Evolutionary conservation across 331 rosid genomes (phyloP), one percentile per base, ranked within the genome.

Genomic region (Malus hybrid): DNA sequence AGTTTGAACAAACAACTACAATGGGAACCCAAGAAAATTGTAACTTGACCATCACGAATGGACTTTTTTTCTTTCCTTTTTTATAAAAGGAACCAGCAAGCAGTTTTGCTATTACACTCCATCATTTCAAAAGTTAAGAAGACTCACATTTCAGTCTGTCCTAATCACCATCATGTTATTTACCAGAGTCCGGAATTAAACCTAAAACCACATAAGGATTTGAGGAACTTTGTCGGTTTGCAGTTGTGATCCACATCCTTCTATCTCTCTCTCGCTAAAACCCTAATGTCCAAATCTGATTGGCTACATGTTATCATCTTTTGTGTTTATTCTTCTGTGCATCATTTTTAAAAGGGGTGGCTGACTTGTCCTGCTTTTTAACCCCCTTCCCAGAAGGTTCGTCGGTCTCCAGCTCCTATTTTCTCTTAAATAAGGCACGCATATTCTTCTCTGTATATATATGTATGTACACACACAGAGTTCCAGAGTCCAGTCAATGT

Each of bases 331-430:
- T 24, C 24, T 24, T 24, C 1, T 10, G 5, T 42, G 48, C 1
- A 10, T 10, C 5, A 42, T 42, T 42, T 42, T 42, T 1, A 6
- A 42, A 55, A 10, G 24, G 14, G 36, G 22, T 24, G 66, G 53
- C 5, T 22, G 63, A 12, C 50, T 44, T 4, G 50, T 44, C 15
- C 50, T 10, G 5, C 14, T 44, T 4, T 16, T 14, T 3, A 2
- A 74, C 8, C 30, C 20, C 28, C 3, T 75, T 75, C 76, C 52
- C 32, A 36, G 80, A 69, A 70, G 50, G 39, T 62, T 78, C 78
- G 60, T 72, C 22, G 7, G 8, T 36, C 61, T 10, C 8, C 15
- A 9, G 11, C 19, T 34, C 18, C 20, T 1, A 15, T 9, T 2
- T 65, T 34, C 2, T 65, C 46, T 10, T 10, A 30, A 2, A 10